These are phyloP conservation scores for Ceratocystis ficicola DNA, from an alignment of 2,329 filamentous ascomycete genomes.

Conservation along the genomic window DNA sequence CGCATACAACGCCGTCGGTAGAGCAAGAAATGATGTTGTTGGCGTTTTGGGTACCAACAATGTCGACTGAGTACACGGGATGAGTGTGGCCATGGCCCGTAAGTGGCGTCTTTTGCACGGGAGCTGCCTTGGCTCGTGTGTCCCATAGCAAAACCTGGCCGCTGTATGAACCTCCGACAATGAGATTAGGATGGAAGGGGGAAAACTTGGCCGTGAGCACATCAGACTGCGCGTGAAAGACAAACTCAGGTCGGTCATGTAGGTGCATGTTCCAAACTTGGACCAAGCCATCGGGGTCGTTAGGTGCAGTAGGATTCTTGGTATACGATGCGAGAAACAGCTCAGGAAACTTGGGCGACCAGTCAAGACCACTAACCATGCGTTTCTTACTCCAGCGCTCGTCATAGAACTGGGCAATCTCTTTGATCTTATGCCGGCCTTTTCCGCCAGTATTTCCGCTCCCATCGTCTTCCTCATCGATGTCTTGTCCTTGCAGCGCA, in stretches of 20 bases:
- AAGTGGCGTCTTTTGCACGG: slow-evolving; percentile 90
- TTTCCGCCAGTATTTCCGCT: slow-evolving; percentile 56
- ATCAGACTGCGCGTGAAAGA: slow-evolving; percentile 92
- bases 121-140: slow-evolving; percentile 74
- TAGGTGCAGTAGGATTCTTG: slow-evolving; percentile 88
- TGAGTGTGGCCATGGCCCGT: slow-evolving; percentile 94
- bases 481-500: slow-evolving; percentile 62
- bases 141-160: slow-evolving; percentile 97
- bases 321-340: slow-evolving; percentile 90
- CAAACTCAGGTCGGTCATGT: slow-evolving; percentile 86
- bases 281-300: slow-evolving; percentile 84
- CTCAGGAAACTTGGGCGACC: slow-evolving; percentile 90
- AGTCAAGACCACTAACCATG: slow-evolving; percentile 91
- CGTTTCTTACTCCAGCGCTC: slow-evolving; percentile 94
- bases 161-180: slow-evolving; percentile 90
- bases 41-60: slow-evolving; percentile 95
- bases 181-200: slow-evolving; percentile 93
- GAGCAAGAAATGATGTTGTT: slow-evolving; percentile 97
- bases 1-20: slow-evolving; percentile 90
- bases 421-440: slow-evolving; percentile 64
- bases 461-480: slow-evolving; percentile 74
- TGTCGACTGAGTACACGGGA: slow-evolving; percentile 87
- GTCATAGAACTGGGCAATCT: slow-evolving; percentile 87
- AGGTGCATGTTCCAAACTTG: slow-evolving; percentile 97
- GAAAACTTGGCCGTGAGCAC: slow-evolving; percentile 94